Evolutionary conservation across 306 rosid species (phyloP).

Genomic region (Quercus parvula): DNA sequence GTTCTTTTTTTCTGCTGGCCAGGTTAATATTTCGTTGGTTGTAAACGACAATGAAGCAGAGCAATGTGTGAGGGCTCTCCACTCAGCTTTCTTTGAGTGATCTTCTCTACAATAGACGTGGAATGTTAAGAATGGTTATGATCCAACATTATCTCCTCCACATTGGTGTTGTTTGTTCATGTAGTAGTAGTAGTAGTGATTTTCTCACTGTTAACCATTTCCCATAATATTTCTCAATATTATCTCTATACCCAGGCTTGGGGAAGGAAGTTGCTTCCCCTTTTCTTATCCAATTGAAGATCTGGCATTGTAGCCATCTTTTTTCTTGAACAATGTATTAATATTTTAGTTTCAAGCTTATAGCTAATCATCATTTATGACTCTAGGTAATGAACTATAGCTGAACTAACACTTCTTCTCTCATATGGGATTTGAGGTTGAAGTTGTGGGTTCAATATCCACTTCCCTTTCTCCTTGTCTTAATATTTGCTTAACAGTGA

Average conservation of each 20-base stretch:
- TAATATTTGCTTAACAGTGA: no score
- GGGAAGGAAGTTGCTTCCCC: background rate
- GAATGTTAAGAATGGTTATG: conserved; percentile 42
- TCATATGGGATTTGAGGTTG: no score
- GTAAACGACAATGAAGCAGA: conserved; percentile 86
- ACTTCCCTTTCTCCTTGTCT: no score
- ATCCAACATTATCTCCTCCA: background rate
- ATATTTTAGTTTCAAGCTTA: background rate
- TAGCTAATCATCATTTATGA: background rate
- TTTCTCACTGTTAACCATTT: background rate
- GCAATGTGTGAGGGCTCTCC: conserved; percentile 82
- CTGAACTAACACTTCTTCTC: no score
- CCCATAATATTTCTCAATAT: background rate
- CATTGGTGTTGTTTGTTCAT: background rate
- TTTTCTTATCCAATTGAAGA: background rate
- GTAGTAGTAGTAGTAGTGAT: background rate
- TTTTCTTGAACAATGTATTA: background rate
- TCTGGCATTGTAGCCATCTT: background rate
- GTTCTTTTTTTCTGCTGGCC: conserved; percentile 19
- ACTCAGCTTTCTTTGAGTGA: conserved; percentile 65
- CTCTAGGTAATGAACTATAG: no score
- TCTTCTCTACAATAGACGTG: conserved; percentile 25
- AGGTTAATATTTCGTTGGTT: conserved; percentile 91
- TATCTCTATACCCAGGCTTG: background rate
- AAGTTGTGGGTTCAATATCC: no score